Base-by-base conservation (phyloP, 345 rosid genomes). In the Brassica incana region DNA sequence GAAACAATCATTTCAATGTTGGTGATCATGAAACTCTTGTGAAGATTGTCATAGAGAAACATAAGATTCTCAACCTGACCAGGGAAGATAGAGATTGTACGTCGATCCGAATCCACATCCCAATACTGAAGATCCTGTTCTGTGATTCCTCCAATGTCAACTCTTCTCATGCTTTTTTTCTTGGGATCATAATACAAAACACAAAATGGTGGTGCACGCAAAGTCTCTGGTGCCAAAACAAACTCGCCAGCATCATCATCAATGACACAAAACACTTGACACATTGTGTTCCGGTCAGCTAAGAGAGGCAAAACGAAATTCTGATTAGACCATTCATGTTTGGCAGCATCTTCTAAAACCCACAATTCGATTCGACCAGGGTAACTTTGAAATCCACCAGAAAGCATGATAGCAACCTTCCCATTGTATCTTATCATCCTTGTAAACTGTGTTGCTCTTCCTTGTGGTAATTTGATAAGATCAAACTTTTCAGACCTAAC, bases 111-210 rank as follows among this genome's bases (percentile, higher is more conserved):
- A 5, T 2, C 36, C 18, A 8, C 4, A 32, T 35, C 71, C 78
- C 64, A 45, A 14, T 0, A 12, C 1, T 50, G 62, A 50, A 69
- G 9, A 6, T 50, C 30, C 40, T 7, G 2, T 12, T 75, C 25
- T 14, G 36, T 33, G 29, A 66, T 54, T 23, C 78, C 66, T 75
- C 67, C 78, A 5, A 35, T 54, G 15, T 25, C 30, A 7, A 67
- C 66, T 66, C 36, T 66, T 67, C 65, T 66, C 56, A 54, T 6
- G 16, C 8, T 35, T 8, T 35, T 35, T 35, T 8, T 66, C 56
- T 66, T 75, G 11, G 56, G 56, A 66, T 75, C 78, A 75, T 54
- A 75, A 54, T n/a, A 75, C 6, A 75, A 25, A 75, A 35, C 72
- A 54, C 54, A 65, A 30, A 45, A 74, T 4, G 63, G 63, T 2